Evolutionary conservation across 768 basidiomycete species (phyloP), one percentile per base, ranked within the genome.

Genomic region (Suillus paluster): DNA sequence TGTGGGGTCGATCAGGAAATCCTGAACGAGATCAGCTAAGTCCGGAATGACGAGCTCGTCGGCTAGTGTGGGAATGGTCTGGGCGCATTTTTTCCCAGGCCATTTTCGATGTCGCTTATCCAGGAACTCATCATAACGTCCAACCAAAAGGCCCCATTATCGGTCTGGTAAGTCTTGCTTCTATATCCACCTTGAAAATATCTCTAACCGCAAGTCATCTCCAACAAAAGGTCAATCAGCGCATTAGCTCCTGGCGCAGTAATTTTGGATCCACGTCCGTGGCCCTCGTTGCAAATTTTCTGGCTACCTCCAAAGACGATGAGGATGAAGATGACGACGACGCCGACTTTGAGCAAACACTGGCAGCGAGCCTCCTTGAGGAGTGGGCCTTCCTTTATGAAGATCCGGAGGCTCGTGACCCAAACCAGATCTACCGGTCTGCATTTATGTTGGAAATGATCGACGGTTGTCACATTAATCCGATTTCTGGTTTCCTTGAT

Each of bases 81-180:
- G n/a, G n/a, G n/a, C n/a, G n/a, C n/a, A n/a, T n/a, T n/a, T n/a
- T n/a, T n/a, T n/a, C n/a, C 14, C 63, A 64, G 45, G 14, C 41
- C 9, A 52, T 64, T 19, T 64, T 60, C 17, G 41, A 64, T 21
- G n/a, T 30, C 19, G 19, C 61, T 19, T 64, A 56, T 59, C 64
- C 64, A 19, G 23, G 53, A 9, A 19, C 55, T 15, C 52, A 52
- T 23, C 55, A 64, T 27, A 25, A 39, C 11, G 52, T 64, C 19
- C 52, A 55, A 23, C 12, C 21, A 4, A 10, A n/a, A 1, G 64
- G 60, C 12, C 49, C 64, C 15, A 56, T 64, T 9, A 44, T 50
- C 7, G 56, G 19, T 9, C 6, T 64, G 9, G 60, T 64, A 62
- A 46, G 61, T 62, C 30, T 46, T 52, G 9, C 54, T 25, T 36